Evolutionary conservation across 257 asterid species (phyloP).

Genomic region (Catharanthus roseus): DNA sequence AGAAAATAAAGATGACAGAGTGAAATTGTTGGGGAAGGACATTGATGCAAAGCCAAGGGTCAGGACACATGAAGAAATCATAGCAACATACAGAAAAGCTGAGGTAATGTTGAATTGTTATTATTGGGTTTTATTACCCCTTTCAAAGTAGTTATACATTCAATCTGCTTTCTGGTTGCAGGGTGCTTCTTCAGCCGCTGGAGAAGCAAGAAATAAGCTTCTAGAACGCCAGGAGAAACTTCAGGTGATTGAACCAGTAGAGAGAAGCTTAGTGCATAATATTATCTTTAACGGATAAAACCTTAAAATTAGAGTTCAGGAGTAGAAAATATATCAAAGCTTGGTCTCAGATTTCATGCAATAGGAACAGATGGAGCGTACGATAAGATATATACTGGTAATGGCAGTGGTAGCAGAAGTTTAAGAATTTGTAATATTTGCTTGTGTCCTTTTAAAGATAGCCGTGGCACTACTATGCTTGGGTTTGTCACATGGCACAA

Average conservation of each 20-base stretch:
- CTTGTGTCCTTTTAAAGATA: not conserved
- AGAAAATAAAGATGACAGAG: slow-evolving; percentile 53
- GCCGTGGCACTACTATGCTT: not conserved
- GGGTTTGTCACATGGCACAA: not conserved
- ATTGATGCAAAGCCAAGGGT: slow-evolving; percentile 53
- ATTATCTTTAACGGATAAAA: not conserved
- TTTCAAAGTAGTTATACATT: not conserved
- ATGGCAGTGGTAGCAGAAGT: not conserved
- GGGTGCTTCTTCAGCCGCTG: slow-evolving; percentile 90
- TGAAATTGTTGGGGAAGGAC: slow-evolving; percentile 41
- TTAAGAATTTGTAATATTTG: not conserved
- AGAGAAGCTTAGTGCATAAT: not conserved
- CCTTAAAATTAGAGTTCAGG: not conserved
- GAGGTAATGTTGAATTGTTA: slow-evolving; percentile 45
- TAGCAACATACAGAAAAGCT: slow-evolving; percentile 74
- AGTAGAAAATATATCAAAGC: not conserved
- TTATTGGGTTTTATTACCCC: not conserved
- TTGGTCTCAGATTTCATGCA: not conserved
- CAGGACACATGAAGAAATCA: slow-evolving; percentile 74
- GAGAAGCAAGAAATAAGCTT: slow-evolving; percentile 79
- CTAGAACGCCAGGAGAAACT: slow-evolving; percentile 88
- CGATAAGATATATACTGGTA: not conserved
- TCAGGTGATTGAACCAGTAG: slow-evolving; percentile 46
- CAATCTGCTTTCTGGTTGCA: slow-evolving; percentile 25
- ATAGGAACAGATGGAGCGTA: not conserved